phyloP scores from a whole-genome alignment of 345 rosid species.

The Gossypium herbaceum region DNA sequence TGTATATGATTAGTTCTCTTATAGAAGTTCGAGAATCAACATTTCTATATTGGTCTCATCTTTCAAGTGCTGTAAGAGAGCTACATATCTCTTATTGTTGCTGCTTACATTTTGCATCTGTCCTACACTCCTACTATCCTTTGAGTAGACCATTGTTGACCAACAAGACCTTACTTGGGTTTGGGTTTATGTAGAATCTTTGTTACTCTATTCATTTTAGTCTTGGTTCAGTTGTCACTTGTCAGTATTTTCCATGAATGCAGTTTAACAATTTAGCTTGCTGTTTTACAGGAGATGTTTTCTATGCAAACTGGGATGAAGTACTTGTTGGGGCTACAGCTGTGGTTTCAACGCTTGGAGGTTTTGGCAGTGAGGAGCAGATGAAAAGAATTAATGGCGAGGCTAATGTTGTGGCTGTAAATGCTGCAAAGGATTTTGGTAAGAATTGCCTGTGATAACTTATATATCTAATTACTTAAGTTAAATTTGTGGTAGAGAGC shows the following conservation, averaged over 20 bases:
- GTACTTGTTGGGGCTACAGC: conserved; percentile 87
- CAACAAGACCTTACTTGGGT: not conserved
- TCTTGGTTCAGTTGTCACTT: not conserved
- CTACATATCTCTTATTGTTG: not conserved
- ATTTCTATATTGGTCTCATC: not conserved
- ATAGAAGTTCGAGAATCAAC: not conserved
- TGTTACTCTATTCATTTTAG: not conserved
- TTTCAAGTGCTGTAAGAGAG: not conserved
- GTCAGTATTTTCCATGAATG: not conserved
- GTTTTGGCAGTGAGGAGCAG: conserved; percentile 86
- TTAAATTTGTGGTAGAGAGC: not conserved
- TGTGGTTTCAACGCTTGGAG: conserved; percentile 88
- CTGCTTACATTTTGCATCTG: not conserved
- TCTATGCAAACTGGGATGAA: conserved; percentile 91
- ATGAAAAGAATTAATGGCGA: conserved; percentile 88
- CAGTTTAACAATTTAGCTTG: conserved; percentile 1
- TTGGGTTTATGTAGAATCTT: not conserved
- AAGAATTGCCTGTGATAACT: conserved; percentile 22
- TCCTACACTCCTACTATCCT: not conserved
- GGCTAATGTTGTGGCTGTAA: conserved; percentile 77
- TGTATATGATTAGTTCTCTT: not conserved
- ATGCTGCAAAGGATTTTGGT: conserved; percentile 81
- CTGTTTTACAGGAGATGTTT: conserved; percentile 69
- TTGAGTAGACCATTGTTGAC: not conserved
- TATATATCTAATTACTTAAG: not conserved